Evolutionary conservation across 2,329 filamentous ascomycete species (phyloP), one percentile per base, ranked within the genome.

Genomic region (Nemania abortiva): DNA sequence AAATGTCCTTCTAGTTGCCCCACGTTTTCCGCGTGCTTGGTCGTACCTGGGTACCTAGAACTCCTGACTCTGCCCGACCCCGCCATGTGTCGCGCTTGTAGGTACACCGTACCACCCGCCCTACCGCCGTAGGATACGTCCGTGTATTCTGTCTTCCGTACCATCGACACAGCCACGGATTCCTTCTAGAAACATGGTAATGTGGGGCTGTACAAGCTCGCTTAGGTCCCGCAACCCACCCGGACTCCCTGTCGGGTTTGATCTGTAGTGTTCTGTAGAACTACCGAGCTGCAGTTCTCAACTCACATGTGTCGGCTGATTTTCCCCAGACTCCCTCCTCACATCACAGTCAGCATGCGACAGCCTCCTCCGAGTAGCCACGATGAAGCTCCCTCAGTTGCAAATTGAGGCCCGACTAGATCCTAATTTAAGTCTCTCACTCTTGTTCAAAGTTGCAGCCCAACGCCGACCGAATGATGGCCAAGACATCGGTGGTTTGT

Each of bases 131-230:
- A 34, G 31, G 31, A 9, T 34, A 37, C 34, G 11, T 37, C 7
- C 11, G 11, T 7, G 34, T 37, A 37, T 37, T 9, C 34, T 37
- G 9, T 11, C 34, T 37, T 9, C 34, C 34, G 11, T 11, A 9
- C 34, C 34, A 37, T 6, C 4, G 7, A 55, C 22, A 42, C 4
- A 20, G 39, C 42, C 27, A 66, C 47, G 18, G 61, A 65, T 42
- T 62, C 20, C 53, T 70, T 70, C 68, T 70, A 70, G 68, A 70
- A 70, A 59, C 29, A 39, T 27, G 24, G 24, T 2, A 63, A 62
- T 29, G 45, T 64, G 39, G 61, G 59, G 31, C 27, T 27, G 52
- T 45, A 4, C 20, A 39, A 24, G 24, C 54, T 29, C 54, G 34
- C 54, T 42, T 34, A 37, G 18, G 18, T 9, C 29, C 52, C 18